Evolutionary conservation across 2,329 filamentous ascomycete species (phyloP).

Genomic region (Aureobasidium vineae): DNA sequence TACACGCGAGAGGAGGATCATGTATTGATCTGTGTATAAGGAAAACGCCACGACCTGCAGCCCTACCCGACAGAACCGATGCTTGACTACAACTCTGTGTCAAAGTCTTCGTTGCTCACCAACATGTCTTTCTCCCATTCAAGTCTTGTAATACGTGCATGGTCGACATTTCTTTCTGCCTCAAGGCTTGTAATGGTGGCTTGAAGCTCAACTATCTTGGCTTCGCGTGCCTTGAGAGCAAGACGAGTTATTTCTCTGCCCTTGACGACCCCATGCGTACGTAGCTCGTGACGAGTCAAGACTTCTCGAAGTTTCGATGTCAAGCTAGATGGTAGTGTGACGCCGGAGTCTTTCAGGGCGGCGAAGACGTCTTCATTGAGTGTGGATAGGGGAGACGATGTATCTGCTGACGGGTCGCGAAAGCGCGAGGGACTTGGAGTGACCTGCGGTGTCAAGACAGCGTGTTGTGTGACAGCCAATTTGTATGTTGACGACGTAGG

Average conservation of each 20-base stretch:
- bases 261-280: conserved; percentile 59
- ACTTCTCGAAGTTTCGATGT: conserved; percentile 44
- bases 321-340: conserved; percentile 35
- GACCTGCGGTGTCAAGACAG: conserved; percentile 30
- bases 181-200: conserved; percentile 61
- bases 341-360: conserved; percentile 20
- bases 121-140: conserved; percentile 18
- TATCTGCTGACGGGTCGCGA: conserved; percentile 28
- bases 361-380: conserved; percentile 27
- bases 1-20: neutral
- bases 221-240: conserved; percentile 62
- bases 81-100: conserved; percentile 18
- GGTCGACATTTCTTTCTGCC: conserved; percentile 52
- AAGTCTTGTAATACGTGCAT: conserved; percentile 6
- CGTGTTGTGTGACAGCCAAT: neutral
- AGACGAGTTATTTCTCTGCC: conserved; percentile 66
- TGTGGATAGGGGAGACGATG: conserved; percentile 6
- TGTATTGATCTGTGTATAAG: conserved; percentile 16
- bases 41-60: conserved; percentile 23
- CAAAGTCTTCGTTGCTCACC: neutral
- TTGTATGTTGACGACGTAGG: neutral
- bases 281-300: conserved; percentile 58
- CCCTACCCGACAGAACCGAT: conserved; percentile 16
- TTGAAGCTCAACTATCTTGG: conserved; percentile 63
- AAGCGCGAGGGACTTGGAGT: conserved; percentile 41